A percentile compares a stretch with the other conserved stretches of the same genome.
phyloP scores from a whole-genome alignment of 768 basidiomycete species.

The Omphalotus guepiniiformis region DNA sequence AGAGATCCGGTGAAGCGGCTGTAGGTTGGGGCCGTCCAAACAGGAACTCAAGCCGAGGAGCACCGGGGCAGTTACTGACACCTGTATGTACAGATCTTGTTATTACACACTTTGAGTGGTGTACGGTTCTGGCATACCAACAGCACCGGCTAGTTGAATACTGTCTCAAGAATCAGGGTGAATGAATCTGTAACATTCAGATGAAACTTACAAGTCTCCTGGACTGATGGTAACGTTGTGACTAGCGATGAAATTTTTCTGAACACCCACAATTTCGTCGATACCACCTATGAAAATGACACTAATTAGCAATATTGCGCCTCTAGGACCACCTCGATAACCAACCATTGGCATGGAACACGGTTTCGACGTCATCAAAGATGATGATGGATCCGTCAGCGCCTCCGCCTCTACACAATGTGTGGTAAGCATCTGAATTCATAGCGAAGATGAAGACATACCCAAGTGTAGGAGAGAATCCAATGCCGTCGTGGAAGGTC shows the following conservation, averaged over 20 bases:
- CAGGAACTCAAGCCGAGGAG: constrained; percentile 30
- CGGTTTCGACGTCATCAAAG: constrained; percentile 28
- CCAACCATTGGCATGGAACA: constrained; percentile 27
- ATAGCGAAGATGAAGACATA: constrained; percentile 14
- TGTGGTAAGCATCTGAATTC: background rate
- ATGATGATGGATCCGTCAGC: constrained; percentile 34
- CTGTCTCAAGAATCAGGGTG: constrained; percentile 8
- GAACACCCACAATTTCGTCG: constrained; percentile 26
- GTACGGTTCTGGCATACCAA: constrained; percentile 10
- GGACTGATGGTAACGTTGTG: constrained; percentile 22
- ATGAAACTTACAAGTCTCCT: constrained; percentile 30
- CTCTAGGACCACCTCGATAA: too few species aligned
- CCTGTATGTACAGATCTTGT: background rate
- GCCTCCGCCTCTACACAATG: constrained; percentile 16
- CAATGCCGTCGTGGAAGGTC: constrained; percentile 43
- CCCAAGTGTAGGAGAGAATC: constrained; percentile 31
- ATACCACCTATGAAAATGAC: constrained; percentile 14
- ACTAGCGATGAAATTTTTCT: constrained; percentile 22
- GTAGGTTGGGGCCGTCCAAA: constrained; percentile 31
- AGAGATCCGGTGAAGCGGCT: constrained; percentile 23
- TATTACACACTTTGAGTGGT: background rate
- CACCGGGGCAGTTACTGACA: constrained; percentile 31
- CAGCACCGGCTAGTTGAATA: constrained; percentile 36
- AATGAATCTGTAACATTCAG: background rate
- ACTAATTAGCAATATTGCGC: too few species aligned